Evolutionary conservation across 2,329 filamentous ascomycete genomes (phyloP), one percentile per base, ranked within the genome.

Genomic region (Coniella lustricola): DNA sequence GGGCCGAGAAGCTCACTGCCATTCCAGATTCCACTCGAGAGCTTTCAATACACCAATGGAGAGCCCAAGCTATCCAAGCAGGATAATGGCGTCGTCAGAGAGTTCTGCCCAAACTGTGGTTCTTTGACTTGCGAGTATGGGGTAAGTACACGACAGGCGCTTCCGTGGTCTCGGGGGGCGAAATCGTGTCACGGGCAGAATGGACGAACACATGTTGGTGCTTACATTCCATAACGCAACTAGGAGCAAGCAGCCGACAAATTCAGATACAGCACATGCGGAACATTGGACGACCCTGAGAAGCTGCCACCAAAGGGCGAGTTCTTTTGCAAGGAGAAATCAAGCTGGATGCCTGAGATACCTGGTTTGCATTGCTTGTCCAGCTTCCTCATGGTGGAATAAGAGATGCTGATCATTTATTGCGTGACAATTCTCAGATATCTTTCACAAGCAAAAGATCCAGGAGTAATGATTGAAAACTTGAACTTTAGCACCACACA

Each of bases 251-350:
- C 74, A 9, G 70, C 68, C 16, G 69, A 74, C 35, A 64, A 64
- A 54, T 68, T 68, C 47, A 61, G 64, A n/a, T 71, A 70, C 43
- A 55, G 71, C 22, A 62, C 69, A 52, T 69, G 67, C 59, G 74
- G 75, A 1, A 73, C 73, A 0, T 59, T 79, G 3, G 74, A 78
- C 48, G 64, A 74, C 17, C 70, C 69, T 0, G 70, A 72, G 13
- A 64, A 60, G 44, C 58, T 77, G 9, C 70, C 72, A 5, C 74
- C 74, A 0, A 77, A 76, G 55, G 75, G 74, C 0, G 74, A 78
- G 53, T 78, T 78, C 61, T 79, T 76, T 54, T 76, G 73, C 57
- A 73, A 66, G 45, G 58, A 64, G 34, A 62, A 72, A 49, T 63
- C 67, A 4, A 59, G 55, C 1, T 79, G 75, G 75, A 76, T 76